phyloP scores from a whole-genome alignment of 495 filamentous ascomycete genomes.

The Aspergillus indologenus region DNA sequence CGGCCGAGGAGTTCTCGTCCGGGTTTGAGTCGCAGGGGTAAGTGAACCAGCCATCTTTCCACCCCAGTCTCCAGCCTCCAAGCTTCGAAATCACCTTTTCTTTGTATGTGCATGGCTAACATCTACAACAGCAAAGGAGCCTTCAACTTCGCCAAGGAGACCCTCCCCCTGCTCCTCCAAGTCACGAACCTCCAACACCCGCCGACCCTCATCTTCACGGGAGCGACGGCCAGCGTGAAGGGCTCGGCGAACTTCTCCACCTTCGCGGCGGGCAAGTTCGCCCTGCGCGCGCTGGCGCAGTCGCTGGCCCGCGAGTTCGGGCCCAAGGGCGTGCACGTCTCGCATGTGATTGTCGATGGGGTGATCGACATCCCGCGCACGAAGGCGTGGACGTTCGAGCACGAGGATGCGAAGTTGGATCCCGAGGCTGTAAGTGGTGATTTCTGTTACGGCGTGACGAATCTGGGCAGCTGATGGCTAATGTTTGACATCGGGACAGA shows the following conservation, averaged over 20 bases:
- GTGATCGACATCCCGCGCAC: slow-evolving; percentile 81
- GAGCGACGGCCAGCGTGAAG: slow-evolving; percentile 78
- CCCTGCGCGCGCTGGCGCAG: slow-evolving; percentile 72
- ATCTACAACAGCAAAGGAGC: slow-evolving; percentile 56
- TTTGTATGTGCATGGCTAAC: background rate
- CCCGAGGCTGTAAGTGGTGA: slow-evolving; percentile 68
- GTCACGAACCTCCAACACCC: slow-evolving; percentile 55
- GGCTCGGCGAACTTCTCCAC: slow-evolving; percentile 66
- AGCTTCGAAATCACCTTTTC: too few relatives aligned
- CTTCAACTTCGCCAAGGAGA: slow-evolving; percentile 72
- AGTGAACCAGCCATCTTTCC: slow-evolving; percentile 19
- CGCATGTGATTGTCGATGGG: slow-evolving; percentile 82
- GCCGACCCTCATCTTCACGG: slow-evolving; percentile 80
- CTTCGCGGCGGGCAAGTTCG: slow-evolving; percentile 81
- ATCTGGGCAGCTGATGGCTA: slow-evolving; percentile 7
- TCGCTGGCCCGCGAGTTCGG: slow-evolving; percentile 84
- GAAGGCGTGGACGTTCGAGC: slow-evolving; percentile 56
- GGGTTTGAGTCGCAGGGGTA: slow-evolving; percentile 61
- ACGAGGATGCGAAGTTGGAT: slow-evolving; percentile 70
- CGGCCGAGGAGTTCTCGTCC: slow-evolving; percentile 57
- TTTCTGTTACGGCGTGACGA: background rate
- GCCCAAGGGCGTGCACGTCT: slow-evolving; percentile 83
- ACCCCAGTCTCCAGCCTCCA: too few relatives aligned
- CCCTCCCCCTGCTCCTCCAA: slow-evolving; percentile 68
- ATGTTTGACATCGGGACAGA: slow-evolving; percentile 49